Evolutionary conservation across 192 early-diverging fungal species (phyloP).

Genomic region (Backusella sp.): DNA sequence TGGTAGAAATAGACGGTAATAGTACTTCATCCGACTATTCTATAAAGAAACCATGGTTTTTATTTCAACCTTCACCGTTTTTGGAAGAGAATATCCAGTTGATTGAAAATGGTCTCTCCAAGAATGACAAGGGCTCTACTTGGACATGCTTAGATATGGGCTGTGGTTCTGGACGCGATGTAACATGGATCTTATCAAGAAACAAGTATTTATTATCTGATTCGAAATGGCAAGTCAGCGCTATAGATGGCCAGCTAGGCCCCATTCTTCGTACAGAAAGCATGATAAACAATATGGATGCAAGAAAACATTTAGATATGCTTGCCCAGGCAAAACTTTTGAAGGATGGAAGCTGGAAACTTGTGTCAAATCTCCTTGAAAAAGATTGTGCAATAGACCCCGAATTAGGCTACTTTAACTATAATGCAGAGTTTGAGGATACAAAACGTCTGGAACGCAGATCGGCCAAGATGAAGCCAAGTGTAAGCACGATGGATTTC

Average conservation of each 20-base stretch:
- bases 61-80: slow-evolving; percentile 39
- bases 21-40: slow-evolving; percentile 4
- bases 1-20: not conserved
- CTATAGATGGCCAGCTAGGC: slow-evolving; percentile 21
- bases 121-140: not conserved
- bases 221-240: slow-evolving; percentile 30
- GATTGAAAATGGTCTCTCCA: slow-evolving; percentile 24
- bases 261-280: slow-evolving; percentile 24
- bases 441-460: not conserved
- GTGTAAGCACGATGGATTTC: not conserved
- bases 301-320: slow-evolving; percentile 6
- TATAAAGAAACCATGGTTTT: not conserved
- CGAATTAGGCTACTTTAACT: slow-evolving; percentile 22
- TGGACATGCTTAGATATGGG: slow-evolving; percentile 40
- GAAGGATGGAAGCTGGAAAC: slow-evolving; percentile 27
- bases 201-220: not conserved
- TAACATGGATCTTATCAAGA: slow-evolving; percentile 30
- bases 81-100: slow-evolving; percentile 20
- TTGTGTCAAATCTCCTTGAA: slow-evolving; percentile 6
- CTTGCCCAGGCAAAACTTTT: slow-evolving; percentile 27
- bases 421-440: slow-evolving; percentile 19
- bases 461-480: not conserved
- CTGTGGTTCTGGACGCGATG: slow-evolving; percentile 42
- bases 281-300: slow-evolving; percentile 11
- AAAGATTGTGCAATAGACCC: not conserved